Base-by-base conservation (phyloP, 108 stramenopile genomes). In the Nitzschia sp. region DNA sequence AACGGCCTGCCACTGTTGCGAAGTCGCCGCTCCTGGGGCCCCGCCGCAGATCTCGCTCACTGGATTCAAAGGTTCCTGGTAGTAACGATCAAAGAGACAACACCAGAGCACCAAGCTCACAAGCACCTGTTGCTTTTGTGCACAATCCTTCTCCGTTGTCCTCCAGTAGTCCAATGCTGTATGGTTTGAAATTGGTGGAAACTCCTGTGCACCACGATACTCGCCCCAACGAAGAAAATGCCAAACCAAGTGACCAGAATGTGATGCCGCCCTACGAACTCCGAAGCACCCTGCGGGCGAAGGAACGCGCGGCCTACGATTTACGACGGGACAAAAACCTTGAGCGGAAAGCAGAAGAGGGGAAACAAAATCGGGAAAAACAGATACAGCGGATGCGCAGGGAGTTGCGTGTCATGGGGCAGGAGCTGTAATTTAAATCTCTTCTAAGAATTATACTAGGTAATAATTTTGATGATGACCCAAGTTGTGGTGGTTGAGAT, bases 231-330 rank as follows among this genome's bases (percentile, higher is more conserved):
- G 57, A 65, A 5, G 61, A 69, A 29, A 76, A 69, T 60, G 10
- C 41, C 39, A 63, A 64, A 50, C 70, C 66, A 22, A 60, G 7
- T 6, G 7, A 21, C 14, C 10, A 51, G 14, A 48, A n/a, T 14
- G 38, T 41, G 19, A n/a, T 41, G 21, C 50, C 70, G 21, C 50
- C 70, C 11, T 75, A 62, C 54, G 54, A 56, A 20, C 84, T 73
- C 51, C 76, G 67, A 19, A 86, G 81, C 56, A 82, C 85, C 15
- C 50, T 17, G 7, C 57, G 85, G 21, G 85, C 85, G 10, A 54
- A 69, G 25, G 57, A 80, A 50, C 43, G 85, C 37, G 79, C 79
- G 7, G 60, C 74, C 20, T 86, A 64, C 43, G 75, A 86, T 21
- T 24, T 44, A 6, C 43, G 44, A 67, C 63, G 76, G 39, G 21